phyloP scores from a whole-genome alignment of 805 yeast species.

The Pichia insulana region DNA sequence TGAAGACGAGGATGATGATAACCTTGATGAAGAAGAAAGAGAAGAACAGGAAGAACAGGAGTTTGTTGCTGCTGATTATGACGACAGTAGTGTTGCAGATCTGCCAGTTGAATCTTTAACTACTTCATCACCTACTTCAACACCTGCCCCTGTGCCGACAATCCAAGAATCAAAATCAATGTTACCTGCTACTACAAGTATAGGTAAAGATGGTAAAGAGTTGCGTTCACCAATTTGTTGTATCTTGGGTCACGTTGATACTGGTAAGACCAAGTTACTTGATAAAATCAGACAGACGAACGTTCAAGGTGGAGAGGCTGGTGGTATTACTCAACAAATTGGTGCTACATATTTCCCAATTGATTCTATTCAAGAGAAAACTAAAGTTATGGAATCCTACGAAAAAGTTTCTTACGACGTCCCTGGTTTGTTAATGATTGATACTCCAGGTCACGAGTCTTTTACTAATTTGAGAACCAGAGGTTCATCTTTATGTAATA shows the following conservation, averaged over 20 bases:
- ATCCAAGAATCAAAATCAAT: constrained; percentile 17
- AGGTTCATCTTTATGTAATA: constrained; percentile 98
- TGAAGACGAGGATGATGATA: constrained; percentile 36
- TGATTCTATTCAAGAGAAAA: constrained; percentile 83
- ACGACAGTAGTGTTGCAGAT: constrained; percentile 18
- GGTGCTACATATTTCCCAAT: constrained; percentile 99
- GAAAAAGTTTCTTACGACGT: constrained; percentile 85
- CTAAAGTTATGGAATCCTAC: constrained; percentile 80
- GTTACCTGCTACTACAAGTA: constrained; percentile 16
- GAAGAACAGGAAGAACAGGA: constrained; percentile 28
- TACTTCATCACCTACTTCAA: constrained; percentile 20
- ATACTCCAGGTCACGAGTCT: constrained; percentile 99
- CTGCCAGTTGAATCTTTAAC: constrained; percentile 15
- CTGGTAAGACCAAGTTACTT: constrained; percentile 95
- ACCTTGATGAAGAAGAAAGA: constrained; percentile 26
- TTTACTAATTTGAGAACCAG: constrained; percentile 95
- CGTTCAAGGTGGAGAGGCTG: constrained; percentile 99
- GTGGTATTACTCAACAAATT: constrained; percentile 99
- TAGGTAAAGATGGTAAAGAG: constrained; percentile 30
- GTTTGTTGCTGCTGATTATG: constrained; percentile 26
- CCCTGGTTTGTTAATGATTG: constrained; percentile 94
- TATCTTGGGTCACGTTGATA: constrained; percentile 98
- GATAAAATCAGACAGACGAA: constrained; percentile 98
- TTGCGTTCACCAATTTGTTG: constrained; percentile 98
- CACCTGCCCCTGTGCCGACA: constrained; percentile 12